Evolutionary conservation across 176 grass and related monocot genomes (phyloP), one percentile per base, ranked within the genome.

Genomic region (Puccinellia tenuiflora): DNA sequence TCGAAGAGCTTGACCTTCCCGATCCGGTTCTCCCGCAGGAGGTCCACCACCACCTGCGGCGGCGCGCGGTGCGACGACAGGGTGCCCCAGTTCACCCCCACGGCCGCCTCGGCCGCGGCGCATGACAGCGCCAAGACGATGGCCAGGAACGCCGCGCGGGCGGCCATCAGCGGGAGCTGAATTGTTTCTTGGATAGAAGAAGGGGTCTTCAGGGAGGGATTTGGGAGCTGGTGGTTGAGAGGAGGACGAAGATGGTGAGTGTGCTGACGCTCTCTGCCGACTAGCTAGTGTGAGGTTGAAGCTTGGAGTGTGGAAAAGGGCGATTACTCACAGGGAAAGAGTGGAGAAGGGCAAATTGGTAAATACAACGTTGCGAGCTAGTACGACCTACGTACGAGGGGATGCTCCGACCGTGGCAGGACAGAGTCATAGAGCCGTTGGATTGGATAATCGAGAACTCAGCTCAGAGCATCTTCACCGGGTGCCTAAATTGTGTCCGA

Each of bases 61-160:
- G 91, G 86, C 24, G 89, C 78, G 87, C 74, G 86, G 88, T 94
- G 94, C 42, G 88, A 90, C 5, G 91, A 85, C 16, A 97, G 42
- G 29, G 86, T 94, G 56, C 94, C 94, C 94, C 94, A 94, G 90
- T 97, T 97, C 75, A 97, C 92, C 28, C 94, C 94, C 15, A 94
- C 47, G 35, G 92, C 94, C 40, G 88, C 91, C 24, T 94, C 88
- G 65, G 86, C 87, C 17, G 25, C 70, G 15, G 43, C 68, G 76
- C 56, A 33, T 17, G 38, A 63, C 68, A 88, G 59, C 2, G 56
- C 76, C 48, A 65, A 6, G 35, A 75, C 0, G 37, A 88, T 0
- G 60, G 52, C 42, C 67, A 80, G 15, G 77, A 86, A 5, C 46
- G 35, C 59, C 10, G 17, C 60, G 22, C 3, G 1, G 34, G 73